Percentiles rank a stretch among this genome's conserved stretches.
These are phyloP conservation scores for Harringtonia lauricola DNA, from an alignment of 2,329 filamentous ascomycete species.

Conservation along the genomic window DNA sequence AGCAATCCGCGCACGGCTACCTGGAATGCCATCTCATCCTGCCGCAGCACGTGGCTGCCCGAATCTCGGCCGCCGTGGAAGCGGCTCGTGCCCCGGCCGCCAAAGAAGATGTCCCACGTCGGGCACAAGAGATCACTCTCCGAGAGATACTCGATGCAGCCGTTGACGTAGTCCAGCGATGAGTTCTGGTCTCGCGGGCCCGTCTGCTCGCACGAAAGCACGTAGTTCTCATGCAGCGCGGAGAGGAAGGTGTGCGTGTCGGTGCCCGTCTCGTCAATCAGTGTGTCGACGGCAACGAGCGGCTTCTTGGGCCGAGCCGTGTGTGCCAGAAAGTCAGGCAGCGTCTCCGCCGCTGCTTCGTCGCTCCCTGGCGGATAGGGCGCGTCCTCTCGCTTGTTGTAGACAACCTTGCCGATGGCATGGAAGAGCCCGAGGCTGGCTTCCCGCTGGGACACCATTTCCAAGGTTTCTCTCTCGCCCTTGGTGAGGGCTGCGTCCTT, in stretches of 20 bases:
- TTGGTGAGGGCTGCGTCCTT: slow-evolving; percentile 54
- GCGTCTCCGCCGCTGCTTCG: slow-evolving; percentile 34
- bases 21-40: slow-evolving; percentile 92
- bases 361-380: slow-evolving; percentile 24
- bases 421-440: slow-evolving; percentile 91
- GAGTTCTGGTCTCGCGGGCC: slow-evolving; percentile 38
- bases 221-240: slow-evolving; percentile 62
- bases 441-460: slow-evolving; percentile 76
- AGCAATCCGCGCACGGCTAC: slow-evolving; percentile 78
- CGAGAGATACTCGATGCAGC: slow-evolving; percentile 79
- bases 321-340: slow-evolving; percentile 49
- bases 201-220: slow-evolving; percentile 62
- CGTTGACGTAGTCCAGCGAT: slow-evolving; percentile 67
- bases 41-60: slow-evolving; percentile 65
- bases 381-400: slow-evolving; percentile 74
- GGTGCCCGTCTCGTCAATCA: slow-evolving; percentile 91
- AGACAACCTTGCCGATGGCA: slow-evolving; percentile 88
- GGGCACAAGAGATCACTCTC: slow-evolving; percentile 78
- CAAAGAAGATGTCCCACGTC: slow-evolving; percentile 58
- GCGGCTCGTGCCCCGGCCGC: slow-evolving; percentile 31
- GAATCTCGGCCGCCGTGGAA: slow-evolving; percentile 38
- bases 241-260: slow-evolving; percentile 50
- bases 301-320: slow-evolving; percentile 49
- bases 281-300: slow-evolving; percentile 56
- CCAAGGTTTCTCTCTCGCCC: slow-evolving; percentile 68